Base-by-base conservation (phyloP, 2,329 filamentous ascomycete species). In the Trichoderma asperellum region DNA sequence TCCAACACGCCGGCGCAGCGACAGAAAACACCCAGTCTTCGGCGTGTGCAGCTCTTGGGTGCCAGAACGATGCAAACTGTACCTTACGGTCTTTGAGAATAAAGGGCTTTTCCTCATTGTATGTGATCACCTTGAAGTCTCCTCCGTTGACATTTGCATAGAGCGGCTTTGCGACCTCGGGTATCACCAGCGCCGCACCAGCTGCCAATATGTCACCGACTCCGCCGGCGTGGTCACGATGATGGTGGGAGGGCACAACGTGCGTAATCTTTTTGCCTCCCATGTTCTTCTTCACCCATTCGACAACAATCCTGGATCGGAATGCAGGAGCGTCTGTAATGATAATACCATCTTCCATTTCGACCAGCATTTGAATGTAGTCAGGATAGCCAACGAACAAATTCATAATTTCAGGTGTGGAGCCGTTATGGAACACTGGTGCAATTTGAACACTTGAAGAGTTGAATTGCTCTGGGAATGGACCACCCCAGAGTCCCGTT, bases 131-230 rank as follows among this genome's bases (percentile, higher is more conserved):
- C n/a, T 56, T 18, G 12, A 56, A 56, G 16, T 56, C n/a, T 29
- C 53, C 53, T n/a, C 53, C 53, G 53, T 56, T 56, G 29, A 56
- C 53, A n/a, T 56, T 56, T 21, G 27, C 32, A n/a, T 56, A 56
- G 18, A 56, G 10, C 18, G 53, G 27, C 16, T 34, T 56, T 56
- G 53, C 53, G 11, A 56, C n/a, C n/a, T 56, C 53, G 27, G 53
- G 53, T 18, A 56, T 56, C 32, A 56, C 53, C 53, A 56, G 29
- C 53, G 53, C 18, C 2, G 40, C 40, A 43, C 40, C 40, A 43
- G 40, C 40, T 5, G 40, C 40, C 6, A 43, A 32, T 21, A 56
- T 43, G 29, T 34, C 53, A n/a, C 53, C 53, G 4, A 56, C 29
- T 18, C 53, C 53, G n/a, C 53, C 53, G 18, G 53, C 53, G 29